Base-by-base conservation (phyloP, 345 rosid species). In the Moricandia arvensis region DNA sequence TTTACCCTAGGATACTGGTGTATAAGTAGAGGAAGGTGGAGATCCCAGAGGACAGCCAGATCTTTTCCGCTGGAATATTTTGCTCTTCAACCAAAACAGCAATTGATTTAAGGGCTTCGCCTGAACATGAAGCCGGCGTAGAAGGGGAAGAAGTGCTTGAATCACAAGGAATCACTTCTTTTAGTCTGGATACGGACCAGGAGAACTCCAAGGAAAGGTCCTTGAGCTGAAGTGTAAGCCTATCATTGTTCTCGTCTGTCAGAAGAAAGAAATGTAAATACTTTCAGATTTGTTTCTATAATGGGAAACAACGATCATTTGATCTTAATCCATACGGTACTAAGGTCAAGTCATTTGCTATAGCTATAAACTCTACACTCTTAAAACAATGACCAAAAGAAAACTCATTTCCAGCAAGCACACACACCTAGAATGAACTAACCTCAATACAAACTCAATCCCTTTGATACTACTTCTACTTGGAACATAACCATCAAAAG, bases 1-100 rank as follows among this genome's bases (percentile, higher is more conserved):
- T 75, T 57, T 85, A 96, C 99, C 99, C 99, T 68, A 76, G 75
- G 78, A 93, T 93, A 43, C 87, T 89, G 72, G 89, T 83, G 86
- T 91, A 93, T 69, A 96, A 68, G 95, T 97, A 96, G 65, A 96
- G 85, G 82, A 96, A 96, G 8, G 98, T 94, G 6, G 66, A 68
- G 53, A 91, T 82, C 65, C 98, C 99, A 6, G 96, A 76, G 63
- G 89, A 85, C 75, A 90, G 86, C 71, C 89, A 86, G 66, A 83
- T 75, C 65, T 79, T 87, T 49, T 83, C 90, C 84, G 89, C 91
- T 0, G 93, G 96, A 82, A 90, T 80, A 65, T 81, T 75, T 72
- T 89, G 87, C 80, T 89, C 97, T 54, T 85, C 87, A 53, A 96
- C 86, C 76, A 96, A 84, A 78, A 80, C 70, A 24, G 86, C 69